Percentiles rank a stretch among this genome's conserved stretches.
Evolutionary conservation across 2,329 filamentous ascomycete species (phyloP).

Genomic region (Paraphoma sp.): DNA sequence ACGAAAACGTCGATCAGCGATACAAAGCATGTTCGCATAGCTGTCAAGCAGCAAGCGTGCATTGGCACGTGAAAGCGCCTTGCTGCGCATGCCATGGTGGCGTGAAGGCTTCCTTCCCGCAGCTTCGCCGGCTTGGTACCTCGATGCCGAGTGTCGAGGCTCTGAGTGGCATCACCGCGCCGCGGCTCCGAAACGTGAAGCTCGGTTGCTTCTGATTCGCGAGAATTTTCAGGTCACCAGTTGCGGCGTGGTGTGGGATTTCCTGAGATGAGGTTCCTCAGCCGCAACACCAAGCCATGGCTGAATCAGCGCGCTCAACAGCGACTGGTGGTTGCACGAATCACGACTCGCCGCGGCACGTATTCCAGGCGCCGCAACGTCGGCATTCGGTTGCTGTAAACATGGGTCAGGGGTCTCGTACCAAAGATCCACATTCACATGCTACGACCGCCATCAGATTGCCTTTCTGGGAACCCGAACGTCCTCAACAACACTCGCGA

Average conservation of each 20-base stretch:
- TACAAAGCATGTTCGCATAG: slow-evolving; percentile 16
- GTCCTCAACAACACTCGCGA: slow-evolving; percentile 12
- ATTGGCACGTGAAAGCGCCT: slow-evolving; percentile 22
- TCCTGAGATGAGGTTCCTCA: slow-evolving; percentile 1
- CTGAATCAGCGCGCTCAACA: slow-evolving; percentile 14
- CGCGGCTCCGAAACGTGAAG: slow-evolving; percentile 10
- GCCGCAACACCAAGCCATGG: slow-evolving; percentile 14
- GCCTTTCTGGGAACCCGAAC: slow-evolving; percentile 9
- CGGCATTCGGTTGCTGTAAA: neutral
- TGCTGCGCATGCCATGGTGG: slow-evolving; percentile 3
- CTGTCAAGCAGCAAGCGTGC: slow-evolving; percentile 14
- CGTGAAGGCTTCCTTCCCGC: slow-evolving; percentile 9
- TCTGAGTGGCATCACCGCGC: slow-evolving; percentile 4
- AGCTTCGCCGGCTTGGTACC: slow-evolving; percentile 1
- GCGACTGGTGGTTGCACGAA: neutral
- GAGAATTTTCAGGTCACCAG: neutral
- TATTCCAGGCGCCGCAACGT: neutral
- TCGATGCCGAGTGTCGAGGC: slow-evolving; percentile 14
- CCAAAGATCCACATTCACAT: slow-evolving; percentile 26
- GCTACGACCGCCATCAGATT: slow-evolving; percentile 4
- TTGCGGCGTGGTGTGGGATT: neutral
- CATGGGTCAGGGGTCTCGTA: neutral
- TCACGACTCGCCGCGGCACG: slow-evolving; percentile 13
- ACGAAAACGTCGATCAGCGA: slow-evolving; percentile 15
- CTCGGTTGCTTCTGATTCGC: slow-evolving; percentile 15